phyloP scores from a whole-genome alignment of 805 yeast species.

The Teunomyces funiuensis region DNA sequence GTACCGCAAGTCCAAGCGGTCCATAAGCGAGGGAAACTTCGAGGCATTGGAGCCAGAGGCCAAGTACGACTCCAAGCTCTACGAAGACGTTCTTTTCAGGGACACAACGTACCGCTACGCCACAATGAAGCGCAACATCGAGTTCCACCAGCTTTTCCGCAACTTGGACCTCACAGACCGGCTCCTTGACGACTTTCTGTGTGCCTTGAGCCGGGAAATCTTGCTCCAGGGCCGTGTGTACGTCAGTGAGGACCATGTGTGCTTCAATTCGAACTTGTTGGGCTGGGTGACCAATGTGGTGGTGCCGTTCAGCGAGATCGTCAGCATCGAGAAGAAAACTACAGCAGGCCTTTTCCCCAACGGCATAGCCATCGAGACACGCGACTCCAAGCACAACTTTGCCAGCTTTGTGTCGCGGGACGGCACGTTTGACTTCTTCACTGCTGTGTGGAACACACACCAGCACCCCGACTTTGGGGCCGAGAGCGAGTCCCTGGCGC shows the following conservation, averaged over 20 bases:
- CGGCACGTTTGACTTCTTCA: conserved; percentile 47
- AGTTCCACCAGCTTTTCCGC: conserved; percentile 60
- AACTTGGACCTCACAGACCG: conserved; percentile 50
- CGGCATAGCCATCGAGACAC: conserved; percentile 61
- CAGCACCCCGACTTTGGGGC: conserved; percentile 5
- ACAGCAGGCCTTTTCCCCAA: conserved; percentile 72
- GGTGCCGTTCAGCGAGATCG: conserved; percentile 60
- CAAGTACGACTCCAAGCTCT: conserved; percentile 43
- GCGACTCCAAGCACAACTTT: conserved; percentile 61
- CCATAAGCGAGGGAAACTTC: conserved; percentile 21
- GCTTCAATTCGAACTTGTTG: conserved; percentile 66
- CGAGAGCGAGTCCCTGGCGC: conserved; percentile 2
- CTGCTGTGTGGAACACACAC: conserved; percentile 56
- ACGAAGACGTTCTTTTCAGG: conserved; percentile 56
- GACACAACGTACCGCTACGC: conserved; percentile 67
- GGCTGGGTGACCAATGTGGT: conserved; percentile 64
- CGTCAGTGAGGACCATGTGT: conserved; percentile 52
- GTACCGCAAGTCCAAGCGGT: conserved; percentile 35
- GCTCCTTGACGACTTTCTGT: conserved; percentile 59
- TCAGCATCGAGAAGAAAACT: conserved; percentile 61
- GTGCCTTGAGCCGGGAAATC: conserved; percentile 67
- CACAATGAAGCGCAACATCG: conserved; percentile 54
- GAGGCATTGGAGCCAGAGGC: conserved; percentile 19
- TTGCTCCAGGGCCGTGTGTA: conserved; percentile 66
- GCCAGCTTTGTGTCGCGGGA: conserved; percentile 68